Percentiles rank a stretch among this genome's conserved stretches.
phyloP scores from a whole-genome alignment of 2,329 filamentous ascomycete species.

The Chalara sp. region DNA sequence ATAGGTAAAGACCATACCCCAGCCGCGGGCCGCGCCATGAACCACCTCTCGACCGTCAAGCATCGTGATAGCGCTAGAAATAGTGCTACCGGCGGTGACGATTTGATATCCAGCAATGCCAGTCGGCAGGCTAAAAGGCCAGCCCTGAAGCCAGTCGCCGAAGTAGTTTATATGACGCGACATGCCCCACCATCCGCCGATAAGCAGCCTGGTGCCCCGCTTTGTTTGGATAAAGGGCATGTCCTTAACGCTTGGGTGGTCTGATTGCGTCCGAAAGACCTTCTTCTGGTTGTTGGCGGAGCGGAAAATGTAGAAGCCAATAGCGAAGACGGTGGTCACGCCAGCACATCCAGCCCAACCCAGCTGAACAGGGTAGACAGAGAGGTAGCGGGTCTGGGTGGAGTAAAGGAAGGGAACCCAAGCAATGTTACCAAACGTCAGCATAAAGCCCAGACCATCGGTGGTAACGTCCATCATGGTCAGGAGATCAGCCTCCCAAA shows the following conservation, averaged over 20 bases:
- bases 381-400: slow-evolving; percentile 76
- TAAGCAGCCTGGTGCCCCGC: slow-evolving; percentile 72
- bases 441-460: slow-evolving; percentile 93
- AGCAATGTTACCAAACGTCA: slow-evolving; percentile 83
- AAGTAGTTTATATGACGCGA: slow-evolving; percentile 94
- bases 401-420: slow-evolving; percentile 92
- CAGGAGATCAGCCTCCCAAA: slow-evolving; percentile 81
- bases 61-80: slow-evolving; percentile 42
- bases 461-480: slow-evolving; percentile 93
- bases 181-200: slow-evolving; percentile 87
- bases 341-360: slow-evolving; percentile 58
- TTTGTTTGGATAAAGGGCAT: slow-evolving; percentile 82
- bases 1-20: slow-evolving; percentile 85
- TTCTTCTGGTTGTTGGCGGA: slow-evolving; percentile 95
- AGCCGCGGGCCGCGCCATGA: slow-evolving; percentile 68
- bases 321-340: slow-evolving; percentile 59
- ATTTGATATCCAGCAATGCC: slow-evolving; percentile 67
- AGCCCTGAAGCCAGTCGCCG: slow-evolving; percentile 90
- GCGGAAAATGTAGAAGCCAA: slow-evolving; percentile 89
- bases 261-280: slow-evolving; percentile 79
- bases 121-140: slow-evolving; percentile 84
- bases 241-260: slow-evolving; percentile 71
- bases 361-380: slow-evolving; percentile 74
- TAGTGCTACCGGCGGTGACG: slow-evolving; percentile 38
- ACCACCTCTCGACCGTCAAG: slow-evolving; percentile 55